Conservation (phyloP, 345 rosid species). For the Adansonia digitata region DNA sequence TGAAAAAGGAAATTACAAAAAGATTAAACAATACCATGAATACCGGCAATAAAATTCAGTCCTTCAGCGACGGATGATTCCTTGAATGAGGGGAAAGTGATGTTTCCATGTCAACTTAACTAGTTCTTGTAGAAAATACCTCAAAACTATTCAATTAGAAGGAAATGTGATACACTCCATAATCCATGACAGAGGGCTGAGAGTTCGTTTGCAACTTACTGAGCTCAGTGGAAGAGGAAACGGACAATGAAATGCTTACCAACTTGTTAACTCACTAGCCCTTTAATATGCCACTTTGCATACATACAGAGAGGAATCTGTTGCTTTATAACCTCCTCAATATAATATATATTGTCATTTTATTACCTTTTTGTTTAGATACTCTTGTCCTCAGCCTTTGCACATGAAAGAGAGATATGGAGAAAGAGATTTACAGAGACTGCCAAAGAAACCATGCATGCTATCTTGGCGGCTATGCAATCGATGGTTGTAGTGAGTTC, state of each 20-base stretch:
- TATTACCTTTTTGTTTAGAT: neutral
- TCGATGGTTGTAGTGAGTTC: constrained; percentile 12
- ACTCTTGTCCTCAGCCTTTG: neutral
- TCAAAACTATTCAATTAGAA: too few species aligned
- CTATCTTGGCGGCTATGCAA: neutral
- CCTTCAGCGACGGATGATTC: too few species aligned
- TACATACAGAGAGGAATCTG: neutral
- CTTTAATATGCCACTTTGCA: neutral
- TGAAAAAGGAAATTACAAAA: too few species aligned
- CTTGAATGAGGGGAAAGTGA: too few species aligned
- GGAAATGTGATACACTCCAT: too few species aligned
- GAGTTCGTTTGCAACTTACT: too few species aligned
- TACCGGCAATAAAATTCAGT: too few species aligned
- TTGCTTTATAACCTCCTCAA: neutral
- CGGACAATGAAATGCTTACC: neutral
- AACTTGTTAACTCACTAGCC: neutral
- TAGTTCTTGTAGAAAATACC: too few species aligned
- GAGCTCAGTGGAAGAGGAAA: neutral
- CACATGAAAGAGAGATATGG: neutral
- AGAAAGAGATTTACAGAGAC: neutral
- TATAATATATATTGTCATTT: neutral
- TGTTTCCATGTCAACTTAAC: too few species aligned
- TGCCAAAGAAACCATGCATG: constrained; percentile 12
- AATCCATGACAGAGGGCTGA: too few species aligned
- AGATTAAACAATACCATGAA: too few species aligned